Conservation (phyloP, 495 filamentous ascomycete genomes). For the Arthonia radiata region DNA sequence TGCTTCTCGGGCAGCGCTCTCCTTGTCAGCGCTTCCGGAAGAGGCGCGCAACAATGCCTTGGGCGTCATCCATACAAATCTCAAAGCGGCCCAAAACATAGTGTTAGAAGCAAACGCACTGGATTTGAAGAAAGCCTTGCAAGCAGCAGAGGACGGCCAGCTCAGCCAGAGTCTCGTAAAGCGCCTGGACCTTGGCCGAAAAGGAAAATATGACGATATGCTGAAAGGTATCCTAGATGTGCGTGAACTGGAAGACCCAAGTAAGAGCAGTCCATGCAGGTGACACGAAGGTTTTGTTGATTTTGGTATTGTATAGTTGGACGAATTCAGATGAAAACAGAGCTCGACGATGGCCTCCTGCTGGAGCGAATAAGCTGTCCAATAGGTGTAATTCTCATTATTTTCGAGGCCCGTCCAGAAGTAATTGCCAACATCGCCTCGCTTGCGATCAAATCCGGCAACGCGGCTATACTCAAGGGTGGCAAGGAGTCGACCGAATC, state of each 20-base stretch:
- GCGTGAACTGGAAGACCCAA: constrained; percentile 60
- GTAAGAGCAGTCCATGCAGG: constrained; percentile 21
- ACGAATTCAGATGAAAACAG: constrained; percentile 55
- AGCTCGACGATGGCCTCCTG: constrained; percentile 66
- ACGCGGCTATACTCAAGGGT: constrained; percentile 89
- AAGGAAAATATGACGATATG: constrained; percentile 95
- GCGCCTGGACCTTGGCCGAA: constrained; percentile 57
- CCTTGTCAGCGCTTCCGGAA: constrained; percentile 37
- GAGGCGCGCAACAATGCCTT: constrained; percentile 58
- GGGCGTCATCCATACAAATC: constrained; percentile 49
- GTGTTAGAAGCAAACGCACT: constrained; percentile 70
- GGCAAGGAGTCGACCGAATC: constrained; percentile 90
- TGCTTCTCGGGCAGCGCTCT: constrained; percentile 45
- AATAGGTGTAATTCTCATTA: constrained; percentile 87
- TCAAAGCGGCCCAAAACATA: constrained; percentile 36
- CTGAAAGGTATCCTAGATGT: constrained; percentile 86
- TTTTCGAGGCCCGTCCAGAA: constrained; percentile 93
- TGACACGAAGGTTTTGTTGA: background rate
- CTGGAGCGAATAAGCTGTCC: constrained; percentile 76
- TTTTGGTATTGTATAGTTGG: constrained; percentile 32
- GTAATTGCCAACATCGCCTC: constrained; percentile 97
- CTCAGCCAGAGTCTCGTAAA: constrained; percentile 76
- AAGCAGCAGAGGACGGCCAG: constrained; percentile 44
- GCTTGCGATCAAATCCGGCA: constrained; percentile 92
- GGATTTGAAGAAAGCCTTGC: constrained; percentile 49